Evolutionary conservation across 768 basidiomycete genomes (phyloP).

Genomic region (Tylopilus sp.): DNA sequence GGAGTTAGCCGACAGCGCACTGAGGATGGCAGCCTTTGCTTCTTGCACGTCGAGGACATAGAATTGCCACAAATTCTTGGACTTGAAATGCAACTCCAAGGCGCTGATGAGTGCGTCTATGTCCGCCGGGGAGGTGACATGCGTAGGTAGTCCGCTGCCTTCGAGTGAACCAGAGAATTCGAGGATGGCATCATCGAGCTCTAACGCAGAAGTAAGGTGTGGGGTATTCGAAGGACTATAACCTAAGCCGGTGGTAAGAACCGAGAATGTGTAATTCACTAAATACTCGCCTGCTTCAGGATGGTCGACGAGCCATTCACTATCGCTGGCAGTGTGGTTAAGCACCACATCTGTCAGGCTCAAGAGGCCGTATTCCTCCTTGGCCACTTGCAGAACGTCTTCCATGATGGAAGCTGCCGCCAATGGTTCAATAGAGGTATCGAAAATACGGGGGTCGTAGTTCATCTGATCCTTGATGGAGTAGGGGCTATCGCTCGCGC

Average conservation of each 20-base stretch:
- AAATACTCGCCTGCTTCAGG: constrained; percentile 81
- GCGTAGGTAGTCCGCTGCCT: constrained; percentile 67
- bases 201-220: constrained; percentile 87
- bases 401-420: constrained; percentile 57
- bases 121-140: constrained; percentile 62
- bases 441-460: constrained; percentile 78
- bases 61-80: constrained; percentile 85
- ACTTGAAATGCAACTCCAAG: constrained; percentile 57
- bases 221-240: constrained; percentile 90
- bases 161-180: constrained; percentile 70
- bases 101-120: constrained; percentile 62
- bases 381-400: constrained; percentile 63
- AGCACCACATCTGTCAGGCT: constrained; percentile 94
- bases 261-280: background rate
- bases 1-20: constrained; percentile 30
- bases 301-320: constrained; percentile 86
- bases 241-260: constrained; percentile 43
- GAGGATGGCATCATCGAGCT: constrained; percentile 84
- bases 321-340: constrained; percentile 96
- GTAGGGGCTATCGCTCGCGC: constrained; percentile 88
- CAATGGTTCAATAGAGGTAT: constrained; percentile 37
- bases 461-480: constrained; percentile 84
- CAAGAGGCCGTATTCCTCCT: constrained; percentile 83
- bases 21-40: constrained; percentile 55
- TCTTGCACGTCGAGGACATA: constrained; percentile 78